Evolutionary conservation across 2,329 filamentous ascomycete genomes (phyloP).

Genomic region (Neofusicoccum parvum): DNA sequence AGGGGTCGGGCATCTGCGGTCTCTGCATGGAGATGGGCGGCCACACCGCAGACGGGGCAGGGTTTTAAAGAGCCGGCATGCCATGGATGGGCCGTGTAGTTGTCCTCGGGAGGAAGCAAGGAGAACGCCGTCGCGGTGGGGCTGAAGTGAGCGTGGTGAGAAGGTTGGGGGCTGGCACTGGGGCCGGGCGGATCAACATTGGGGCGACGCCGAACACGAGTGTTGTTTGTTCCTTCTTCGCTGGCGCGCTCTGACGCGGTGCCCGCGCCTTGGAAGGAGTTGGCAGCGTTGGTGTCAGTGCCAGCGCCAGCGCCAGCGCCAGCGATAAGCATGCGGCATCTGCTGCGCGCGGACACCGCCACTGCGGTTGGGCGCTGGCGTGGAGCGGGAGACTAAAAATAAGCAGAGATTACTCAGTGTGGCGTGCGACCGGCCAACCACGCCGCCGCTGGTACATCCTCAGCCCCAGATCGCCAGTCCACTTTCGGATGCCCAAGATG

Average conservation of each 20-base stretch:
- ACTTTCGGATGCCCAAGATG: not conserved
- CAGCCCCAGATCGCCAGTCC: constrained; percentile 8
- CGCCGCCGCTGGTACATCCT: not conserved
- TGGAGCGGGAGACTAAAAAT: constrained; percentile 9
- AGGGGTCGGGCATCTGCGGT: no score
- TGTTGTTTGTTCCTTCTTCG: not conserved
- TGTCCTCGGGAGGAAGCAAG: not conserved
- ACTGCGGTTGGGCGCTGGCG: not conserved
- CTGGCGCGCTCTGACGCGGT: not conserved
- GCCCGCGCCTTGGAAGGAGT: not conserved
- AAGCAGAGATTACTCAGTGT: constrained; percentile 13
- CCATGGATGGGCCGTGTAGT: no score
- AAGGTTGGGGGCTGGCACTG: not conserved
- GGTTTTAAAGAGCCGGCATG: no score
- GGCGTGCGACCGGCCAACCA: constrained; percentile 2
- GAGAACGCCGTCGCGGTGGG: not conserved
- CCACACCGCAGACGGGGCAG: no score
- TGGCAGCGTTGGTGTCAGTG: not conserved
- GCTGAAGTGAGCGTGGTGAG: not conserved
- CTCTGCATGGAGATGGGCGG: no score
- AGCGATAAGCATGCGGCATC: not conserved
- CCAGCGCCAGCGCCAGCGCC: not conserved
- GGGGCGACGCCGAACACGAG: not conserved
- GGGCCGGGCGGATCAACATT: not conserved
- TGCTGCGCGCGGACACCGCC: not conserved